Evolutionary conservation across 148 eudicot species (phyloP), one percentile per base, ranked within the genome.

Genomic region (Vaccinium corymbosum): DNA sequence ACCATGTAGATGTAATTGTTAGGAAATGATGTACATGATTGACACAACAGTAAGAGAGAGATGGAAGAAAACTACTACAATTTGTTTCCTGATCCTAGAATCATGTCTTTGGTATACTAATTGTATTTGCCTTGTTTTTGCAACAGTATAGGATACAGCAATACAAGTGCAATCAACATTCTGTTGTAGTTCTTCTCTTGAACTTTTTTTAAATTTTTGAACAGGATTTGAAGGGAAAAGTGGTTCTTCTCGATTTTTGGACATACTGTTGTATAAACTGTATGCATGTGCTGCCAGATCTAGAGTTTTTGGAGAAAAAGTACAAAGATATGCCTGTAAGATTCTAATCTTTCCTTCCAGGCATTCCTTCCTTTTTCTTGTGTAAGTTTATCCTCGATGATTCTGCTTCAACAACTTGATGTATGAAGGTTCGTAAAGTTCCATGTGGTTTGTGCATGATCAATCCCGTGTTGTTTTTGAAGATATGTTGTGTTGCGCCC

Each of bases 261-360:
- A 96, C 99, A 84, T 96, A 96, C 83, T 96, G 99, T 80, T 96
- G 99, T 84, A 94, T 96, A 83, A 96, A 96, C 84, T 96, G 99
- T 82, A 94, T 96, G 95, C 99, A 96, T 91, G 99, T 96, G 85
- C 85, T 96, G 80, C 99, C 99, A 9, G 99, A 96, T 89, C 94
- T 96, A 29, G 97, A 93, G 87, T 96, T 87, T 85, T 85, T 96
- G 89, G 99, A 96, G 95, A 91, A 90, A 76, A 96, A 96, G 84
- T 96, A 96, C 86, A 93, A 93, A 89, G 97, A 94, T 84, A 88
- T 87, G 95, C 95, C 99, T 73, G 99, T 96, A 90, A 88, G 90
- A 20, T 81, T 76, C 71, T 51, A 53, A 51, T 81, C 70, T 53
- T 57, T 85, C 48, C 46, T 77, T 78, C 64, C 51, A 74, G 75